Percentiles rank a stretch among this genome's conserved stretches.
Evolutionary conservation across 495 filamentous ascomycete species (phyloP).

Genomic region (Tuber aestivum): DNA sequence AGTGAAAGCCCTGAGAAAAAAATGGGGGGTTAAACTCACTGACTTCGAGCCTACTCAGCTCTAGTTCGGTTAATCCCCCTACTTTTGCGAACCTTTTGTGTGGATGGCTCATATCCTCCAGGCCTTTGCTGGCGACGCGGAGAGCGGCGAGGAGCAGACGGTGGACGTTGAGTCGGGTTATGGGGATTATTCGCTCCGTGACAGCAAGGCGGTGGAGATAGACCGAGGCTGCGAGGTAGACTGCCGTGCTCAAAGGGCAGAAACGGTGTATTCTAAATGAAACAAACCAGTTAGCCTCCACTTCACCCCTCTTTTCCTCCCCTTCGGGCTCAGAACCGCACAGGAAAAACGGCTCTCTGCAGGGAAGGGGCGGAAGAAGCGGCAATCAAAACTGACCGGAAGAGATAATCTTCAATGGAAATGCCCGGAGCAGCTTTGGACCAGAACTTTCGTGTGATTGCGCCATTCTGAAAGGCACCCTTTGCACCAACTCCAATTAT

Average conservation of each 20-base stretch:
- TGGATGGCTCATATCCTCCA: constrained; percentile 82
- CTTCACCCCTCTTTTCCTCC: background rate
- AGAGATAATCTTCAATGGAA: constrained; percentile 73
- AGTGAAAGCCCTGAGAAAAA: constrained; percentile 60
- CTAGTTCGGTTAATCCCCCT: constrained; percentile 73
- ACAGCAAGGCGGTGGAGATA: constrained; percentile 79
- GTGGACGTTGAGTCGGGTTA: constrained; percentile 79
- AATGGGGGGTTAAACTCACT: constrained; percentile 46
- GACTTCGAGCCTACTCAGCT: constrained; percentile 78
- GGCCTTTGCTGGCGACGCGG: constrained; percentile 81
- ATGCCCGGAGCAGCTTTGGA: constrained; percentile 79
- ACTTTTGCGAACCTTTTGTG: constrained; percentile 80
- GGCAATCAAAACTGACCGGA: constrained; percentile 48
- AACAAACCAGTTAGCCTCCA: constrained; percentile 13
- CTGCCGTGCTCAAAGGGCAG: constrained; percentile 93
- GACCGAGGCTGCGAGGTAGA: constrained; percentile 85
- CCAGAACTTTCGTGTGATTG: constrained; percentile 85
- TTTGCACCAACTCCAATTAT: constrained; percentile 58
- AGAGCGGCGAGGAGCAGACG: constrained; percentile 78
- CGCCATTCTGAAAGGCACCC: constrained; percentile 63
- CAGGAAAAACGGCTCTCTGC: background rate
- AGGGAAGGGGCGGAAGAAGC: constrained; percentile 6
- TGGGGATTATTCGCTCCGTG: constrained; percentile 62
- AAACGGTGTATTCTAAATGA: constrained; percentile 62
- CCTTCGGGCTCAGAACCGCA: background rate